Base-by-base conservation (phyloP, 176 grass and related monocot genomes). In the Phoenix dactylifera region DNA sequence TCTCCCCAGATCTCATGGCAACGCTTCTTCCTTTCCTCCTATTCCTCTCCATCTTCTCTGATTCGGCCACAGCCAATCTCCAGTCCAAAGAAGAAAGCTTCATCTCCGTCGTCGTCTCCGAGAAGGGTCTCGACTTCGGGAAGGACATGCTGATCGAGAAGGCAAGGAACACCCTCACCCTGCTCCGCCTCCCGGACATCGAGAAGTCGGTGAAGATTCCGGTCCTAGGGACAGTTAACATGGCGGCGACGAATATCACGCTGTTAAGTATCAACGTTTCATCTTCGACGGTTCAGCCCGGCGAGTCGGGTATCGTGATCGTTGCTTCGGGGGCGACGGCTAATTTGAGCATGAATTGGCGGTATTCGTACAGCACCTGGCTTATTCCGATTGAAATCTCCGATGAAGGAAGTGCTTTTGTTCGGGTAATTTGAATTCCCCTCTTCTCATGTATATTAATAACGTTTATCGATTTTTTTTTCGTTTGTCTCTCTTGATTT, bases 281-380 rank as follows among this genome's bases (percentile, higher is more conserved):
- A 18, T 57, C 72, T 24, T 96, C 92, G 18, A 87, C 69, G 19
- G 58, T 82, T 22, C 54, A 65, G 15, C 76, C 80, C 0, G 75
- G 92, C 20, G 81, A 90, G 7, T 82, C 75, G 22, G 87, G 92
- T 18, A 75, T 96, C 48, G 78, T 70, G 22, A 83, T 96, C 61
- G 77, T 86, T 5, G 92, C 92, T 4, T 88, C 83, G 4, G 24
- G 89, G 16, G 76, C 80, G 50, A 90, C 63, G 18, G 92, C 74
- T 28, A 85, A 79, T 57, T 68, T 96, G 39, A 80, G 74, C 44
- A 77, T 96, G 86, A 57, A 77, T 72, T 96, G 92, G 92, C 82
- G 58, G 1, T 96, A 90, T 77, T 87, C 80, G 22, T 96, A 90
- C 51, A 58, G 19, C 48, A 64, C 75, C 22, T 96, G 80, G 83